Conservation (phyloP, 345 rosid genomes). For the Acer campestre region DNA sequence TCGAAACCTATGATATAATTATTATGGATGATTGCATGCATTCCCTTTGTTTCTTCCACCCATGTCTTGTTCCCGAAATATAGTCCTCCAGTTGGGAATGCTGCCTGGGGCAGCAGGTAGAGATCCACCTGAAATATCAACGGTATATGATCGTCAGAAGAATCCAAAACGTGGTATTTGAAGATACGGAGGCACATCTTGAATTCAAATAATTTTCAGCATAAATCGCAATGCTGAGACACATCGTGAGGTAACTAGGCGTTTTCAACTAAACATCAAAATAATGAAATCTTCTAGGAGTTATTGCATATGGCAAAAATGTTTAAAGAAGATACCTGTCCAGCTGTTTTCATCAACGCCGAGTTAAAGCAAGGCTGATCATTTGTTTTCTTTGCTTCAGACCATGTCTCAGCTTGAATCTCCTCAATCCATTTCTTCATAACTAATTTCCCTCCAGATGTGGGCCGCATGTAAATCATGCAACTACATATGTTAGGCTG, state of each 20-base stretch:
- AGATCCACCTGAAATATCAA: conserved; percentile 68
- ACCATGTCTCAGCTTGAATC: conserved; percentile 80
- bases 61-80: conserved; percentile 91
- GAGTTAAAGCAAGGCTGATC: conserved; percentile 98
- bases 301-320: neutral
- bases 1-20: conserved; percentile 87
- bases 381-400: conserved; percentile 78
- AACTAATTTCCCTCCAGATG: no score
- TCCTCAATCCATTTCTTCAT: conserved; percentile 94
- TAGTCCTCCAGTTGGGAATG: conserved; percentile 92
- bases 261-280: neutral
- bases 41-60: conserved; percentile 88
- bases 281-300: neutral
- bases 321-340: conserved; percentile 54
- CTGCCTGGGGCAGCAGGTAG: conserved; percentile 81
- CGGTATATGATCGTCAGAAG: neutral
- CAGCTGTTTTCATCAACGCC: conserved; percentile 80
- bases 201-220: neutral
- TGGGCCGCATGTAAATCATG: no score
- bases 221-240: neutral
- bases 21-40: conserved; percentile 85
- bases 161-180: neutral
- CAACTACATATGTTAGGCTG: no score
- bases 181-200: neutral
- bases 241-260: neutral